phyloP scores from a whole-genome alignment of 2,329 filamentous ascomycete genomes.

The Emergomyces pasteurianus region DNA sequence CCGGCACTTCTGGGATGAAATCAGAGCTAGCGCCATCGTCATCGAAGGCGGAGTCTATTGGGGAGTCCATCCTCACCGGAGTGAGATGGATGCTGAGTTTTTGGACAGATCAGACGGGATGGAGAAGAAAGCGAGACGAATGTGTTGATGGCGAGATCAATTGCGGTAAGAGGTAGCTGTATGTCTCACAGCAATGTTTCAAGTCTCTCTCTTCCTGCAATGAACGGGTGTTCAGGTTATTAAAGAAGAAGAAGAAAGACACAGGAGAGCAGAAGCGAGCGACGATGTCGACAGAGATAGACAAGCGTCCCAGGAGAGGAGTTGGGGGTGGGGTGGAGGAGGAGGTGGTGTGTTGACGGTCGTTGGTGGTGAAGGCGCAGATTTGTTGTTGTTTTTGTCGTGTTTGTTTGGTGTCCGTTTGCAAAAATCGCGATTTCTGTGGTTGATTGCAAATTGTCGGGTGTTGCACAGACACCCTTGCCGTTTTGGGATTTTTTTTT shows the following conservation, averaged over 20 bases:
- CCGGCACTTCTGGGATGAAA: slow-evolving; percentile 44
- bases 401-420: background rate
- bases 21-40: slow-evolving; percentile 45
- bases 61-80: slow-evolving; percentile 8
- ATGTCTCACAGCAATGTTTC: too few relatives aligned
- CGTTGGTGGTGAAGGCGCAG: background rate
- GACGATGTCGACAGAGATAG: background rate
- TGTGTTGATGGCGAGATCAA: background rate
- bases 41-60: slow-evolving; percentile 49
- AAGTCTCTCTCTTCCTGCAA: too few relatives aligned
- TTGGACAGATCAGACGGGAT: background rate
- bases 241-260: background rate
- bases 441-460: too few relatives aligned
- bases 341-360: too few relatives aligned
- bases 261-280: background rate
- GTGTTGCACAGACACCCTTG: too few relatives aligned
- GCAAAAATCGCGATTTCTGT: background rate
- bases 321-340: too few relatives aligned
- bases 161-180: background rate
- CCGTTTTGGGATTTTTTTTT: background rate
- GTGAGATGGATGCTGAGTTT: background rate
- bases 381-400: background rate
- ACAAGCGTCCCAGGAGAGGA: too few relatives aligned
- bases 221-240: too few relatives aligned
- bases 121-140: background rate